These are phyloP conservation scores for Citrus cavaleriei DNA, from an alignment of 345 rosid species.

Conservation along the genomic window DNA sequence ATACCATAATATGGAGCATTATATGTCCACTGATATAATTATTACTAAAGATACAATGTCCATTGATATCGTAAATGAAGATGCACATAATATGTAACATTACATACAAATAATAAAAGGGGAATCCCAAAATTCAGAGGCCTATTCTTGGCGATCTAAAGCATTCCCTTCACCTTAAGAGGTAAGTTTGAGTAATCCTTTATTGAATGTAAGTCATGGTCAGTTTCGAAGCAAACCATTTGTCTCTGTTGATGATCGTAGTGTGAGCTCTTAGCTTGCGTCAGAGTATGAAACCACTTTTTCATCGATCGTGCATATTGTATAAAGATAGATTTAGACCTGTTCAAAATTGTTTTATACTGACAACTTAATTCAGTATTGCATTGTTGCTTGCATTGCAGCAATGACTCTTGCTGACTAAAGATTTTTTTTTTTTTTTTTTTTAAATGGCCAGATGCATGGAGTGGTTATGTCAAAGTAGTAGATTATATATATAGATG, in stretches of 20 bases:
- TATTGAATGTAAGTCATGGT: no score
- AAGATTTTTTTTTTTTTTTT: background rate
- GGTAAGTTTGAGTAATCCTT: background rate
- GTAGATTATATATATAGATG: background rate
- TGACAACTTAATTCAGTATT: background rate
- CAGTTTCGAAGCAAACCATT: no score
- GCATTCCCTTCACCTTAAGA: slow-evolving; percentile 54
- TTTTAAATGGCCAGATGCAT: background rate
- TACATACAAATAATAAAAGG: slow-evolving; percentile 38
- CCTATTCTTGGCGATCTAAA: slow-evolving; percentile 67
- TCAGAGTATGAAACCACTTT: background rate
- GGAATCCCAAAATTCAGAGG: slow-evolving; percentile 42
- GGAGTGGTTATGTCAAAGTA: background rate
- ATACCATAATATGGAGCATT: no score
- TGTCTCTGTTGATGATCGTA: no score
- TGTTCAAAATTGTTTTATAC: background rate
- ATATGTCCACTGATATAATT: no score
- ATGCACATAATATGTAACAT: slow-evolving; percentile 45
- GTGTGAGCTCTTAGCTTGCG: background rate
- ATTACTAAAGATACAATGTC: no score
- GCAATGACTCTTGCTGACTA: background rate
- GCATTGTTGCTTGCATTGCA: background rate
- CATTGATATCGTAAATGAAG: no score
- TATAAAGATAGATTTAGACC: background rate
- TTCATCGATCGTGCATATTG: background rate